Base-by-base conservation (phyloP, 371 early-diverging fungal genomes). In the Mortierella sp. region DNA sequence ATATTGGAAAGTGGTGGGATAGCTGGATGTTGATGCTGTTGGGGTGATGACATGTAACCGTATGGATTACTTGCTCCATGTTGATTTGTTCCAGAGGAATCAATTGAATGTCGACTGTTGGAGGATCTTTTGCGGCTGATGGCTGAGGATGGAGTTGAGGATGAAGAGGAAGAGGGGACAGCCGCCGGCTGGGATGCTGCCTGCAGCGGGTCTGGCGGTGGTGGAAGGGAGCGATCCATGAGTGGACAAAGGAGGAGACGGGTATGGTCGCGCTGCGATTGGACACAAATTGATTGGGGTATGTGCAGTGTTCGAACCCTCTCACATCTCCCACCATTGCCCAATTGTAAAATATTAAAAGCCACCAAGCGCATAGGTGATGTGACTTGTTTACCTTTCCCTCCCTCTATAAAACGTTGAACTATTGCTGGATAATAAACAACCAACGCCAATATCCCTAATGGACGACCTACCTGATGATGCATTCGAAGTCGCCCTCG, bases 1-100 rank as follows among this genome's bases (percentile, higher is more conserved):
- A 72, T 54, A 58, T 81, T 81, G 32, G 70, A 58, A 30, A 74
- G 68, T 0, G 71, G 62, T 39, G 71, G 72, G 22, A 62, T 20
- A 20, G 68, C 28, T 28, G 26, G 55, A 10, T 72, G 72, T 16
- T 68, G 73, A 45, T 78, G 62, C 30, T 78, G 78, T 55, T 64
- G 70, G 20, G 43, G 60, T 10, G 68, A 55, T 18, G 68, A 51
- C 8, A 24, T 20, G 51, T 45, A 45, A 4, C 52, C 39, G 45
- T 66, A 55, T 16, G 55, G 45, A 45, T 43, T 43, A 32, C 60
- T 32, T 16, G 26, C 28, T n/a, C 66, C 54, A 58, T 39, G 62
- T 37, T 61, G 40, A 12, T 11, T 39, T 62, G 62, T 22, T 24
- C 49, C 47, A 16, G 55, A 52, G 40, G 49, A 58, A n/a, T 67